Evolutionary conservation across 2,329 filamentous ascomycete genomes (phyloP).

Genomic region (Scedosporium dehoogii): DNA sequence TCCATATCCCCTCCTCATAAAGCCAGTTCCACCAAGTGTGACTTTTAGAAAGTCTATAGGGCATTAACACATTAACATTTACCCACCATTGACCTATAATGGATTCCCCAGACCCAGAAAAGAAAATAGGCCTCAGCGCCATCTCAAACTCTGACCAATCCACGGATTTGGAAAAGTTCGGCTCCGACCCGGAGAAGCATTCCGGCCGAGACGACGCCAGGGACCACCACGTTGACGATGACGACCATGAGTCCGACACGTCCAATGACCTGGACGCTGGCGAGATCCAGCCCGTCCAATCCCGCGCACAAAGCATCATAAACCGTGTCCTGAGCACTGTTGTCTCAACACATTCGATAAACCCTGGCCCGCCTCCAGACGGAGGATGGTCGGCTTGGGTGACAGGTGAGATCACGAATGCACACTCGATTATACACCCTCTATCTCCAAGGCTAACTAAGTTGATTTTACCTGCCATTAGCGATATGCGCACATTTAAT

Average conservation of each 20-base stretch:
- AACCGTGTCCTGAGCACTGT: conserved; percentile 29
- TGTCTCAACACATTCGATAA: conserved; percentile 27
- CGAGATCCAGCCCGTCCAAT: conserved; percentile 5
- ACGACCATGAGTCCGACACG: neutral
- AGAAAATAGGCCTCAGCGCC: neutral
- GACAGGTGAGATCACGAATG: conserved; percentile 19
- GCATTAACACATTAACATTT: neutral
- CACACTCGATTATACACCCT: neutral
- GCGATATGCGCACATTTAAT: conserved; percentile 32
- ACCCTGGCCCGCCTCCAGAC: conserved; percentile 39
- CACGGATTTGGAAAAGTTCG: neutral
- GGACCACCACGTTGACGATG: neutral
- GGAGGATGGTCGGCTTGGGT: conserved; percentile 39
- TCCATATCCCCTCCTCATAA: no score
- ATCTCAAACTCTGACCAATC: neutral
- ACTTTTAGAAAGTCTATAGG: neutral
- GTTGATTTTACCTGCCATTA: conserved; percentile 9
- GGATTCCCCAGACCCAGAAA: conserved; percentile 1
- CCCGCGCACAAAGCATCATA: conserved; percentile 16
- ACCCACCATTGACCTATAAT: neutral
- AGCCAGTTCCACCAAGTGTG: no score
- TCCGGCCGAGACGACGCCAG: neutral
- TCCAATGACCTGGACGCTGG: neutral
- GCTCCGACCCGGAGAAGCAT: conserved; percentile 5
- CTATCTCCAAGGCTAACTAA: conserved; percentile 1